Percentiles rank a stretch among this genome's conserved stretches.
phyloP scores from a whole-genome alignment of 371 early-diverging fungal genomes.

The Coemansia linderi region DNA sequence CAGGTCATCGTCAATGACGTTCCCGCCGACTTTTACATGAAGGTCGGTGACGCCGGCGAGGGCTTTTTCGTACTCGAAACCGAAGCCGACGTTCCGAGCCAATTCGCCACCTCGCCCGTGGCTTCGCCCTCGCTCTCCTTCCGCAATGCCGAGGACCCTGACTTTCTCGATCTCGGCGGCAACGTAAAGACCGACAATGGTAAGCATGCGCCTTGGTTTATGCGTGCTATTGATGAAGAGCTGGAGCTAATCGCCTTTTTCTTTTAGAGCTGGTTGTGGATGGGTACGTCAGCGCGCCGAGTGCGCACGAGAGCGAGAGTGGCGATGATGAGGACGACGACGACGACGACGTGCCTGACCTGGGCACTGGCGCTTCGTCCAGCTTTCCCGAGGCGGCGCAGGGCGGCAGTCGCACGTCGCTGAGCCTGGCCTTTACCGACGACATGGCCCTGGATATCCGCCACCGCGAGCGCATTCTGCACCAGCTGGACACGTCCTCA shows the following conservation, averaged over 20 bases:
- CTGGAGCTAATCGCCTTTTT: not conserved
- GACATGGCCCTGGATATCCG: slow-evolving; percentile 28
- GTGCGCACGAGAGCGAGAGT: slow-evolving; percentile 40
- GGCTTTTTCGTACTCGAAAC: slow-evolving; percentile 96
- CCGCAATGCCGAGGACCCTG: slow-evolving; percentile 48
- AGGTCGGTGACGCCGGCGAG: slow-evolving; percentile 98
- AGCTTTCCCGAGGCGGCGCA: slow-evolving; percentile 5
- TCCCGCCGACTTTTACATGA: slow-evolving; percentile 82
- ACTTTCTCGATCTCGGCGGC: slow-evolving; percentile 46
- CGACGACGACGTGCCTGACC: not conserved
- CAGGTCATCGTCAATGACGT: slow-evolving; percentile 89
- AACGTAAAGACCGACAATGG: slow-evolving; percentile 6
- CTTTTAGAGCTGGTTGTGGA: slow-evolving; percentile 12
- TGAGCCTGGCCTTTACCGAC: slow-evolving; percentile 18
- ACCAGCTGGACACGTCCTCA: slow-evolving; percentile 9
- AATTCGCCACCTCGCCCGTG: slow-evolving; percentile 90
- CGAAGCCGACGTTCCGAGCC: slow-evolving; percentile 81
- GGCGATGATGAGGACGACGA: slow-evolving; percentile 9
- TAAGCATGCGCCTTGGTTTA: not conserved
- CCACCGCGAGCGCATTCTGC: slow-evolving; percentile 16
- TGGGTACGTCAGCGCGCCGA: slow-evolving; percentile 52
- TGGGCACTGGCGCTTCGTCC: not conserved
- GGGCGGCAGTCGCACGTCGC: not conserved
- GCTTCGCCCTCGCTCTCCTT: slow-evolving; percentile 62
- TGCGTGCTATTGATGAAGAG: not conserved